A percentile compares a stretch with the other conserved stretches of the same genome.
These are phyloP conservation scores for Immersiporthe knoxdaviesiana DNA, from an alignment of 2,329 filamentous ascomycete genomes.

Conservation along the genomic window DNA sequence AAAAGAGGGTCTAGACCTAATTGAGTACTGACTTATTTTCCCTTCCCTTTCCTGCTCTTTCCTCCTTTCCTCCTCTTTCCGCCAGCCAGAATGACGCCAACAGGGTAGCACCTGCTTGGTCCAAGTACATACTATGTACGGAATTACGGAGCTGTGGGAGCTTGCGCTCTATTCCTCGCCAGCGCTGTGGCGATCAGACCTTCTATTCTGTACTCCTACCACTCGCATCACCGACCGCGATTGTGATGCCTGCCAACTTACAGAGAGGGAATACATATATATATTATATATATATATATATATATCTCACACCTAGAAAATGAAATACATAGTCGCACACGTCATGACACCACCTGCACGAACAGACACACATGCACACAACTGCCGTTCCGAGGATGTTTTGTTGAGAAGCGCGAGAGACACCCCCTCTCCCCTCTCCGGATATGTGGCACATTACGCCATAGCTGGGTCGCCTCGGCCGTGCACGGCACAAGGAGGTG, in stretches of 20 bases:
- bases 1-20: not conserved
- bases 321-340: not conserved
- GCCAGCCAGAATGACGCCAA: not conserved
- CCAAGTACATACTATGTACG: not conserved
- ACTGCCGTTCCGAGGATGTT: not conserved
- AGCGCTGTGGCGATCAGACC: not conserved
- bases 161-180: not conserved
- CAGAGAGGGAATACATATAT: not conserved
- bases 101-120: not conserved
- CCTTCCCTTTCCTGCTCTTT: too few relatives aligned
- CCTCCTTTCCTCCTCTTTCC: not conserved
- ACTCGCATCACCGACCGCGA: too few relatives aligned
- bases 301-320: too few relatives aligned
- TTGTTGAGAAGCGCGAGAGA: constrained; percentile 3
- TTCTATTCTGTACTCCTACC: not conserved
- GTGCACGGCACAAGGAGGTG: not conserved
- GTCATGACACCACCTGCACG: not conserved
- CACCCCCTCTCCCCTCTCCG: too few relatives aligned
- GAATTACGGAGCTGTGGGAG: not conserved
- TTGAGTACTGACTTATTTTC: not conserved
- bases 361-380: not conserved
- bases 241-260: not conserved
- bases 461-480: not conserved
- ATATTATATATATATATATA: too few relatives aligned
- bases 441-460: constrained; percentile 11